A percentile compares a stretch with the other conserved stretches of the same genome.
These are phyloP conservation scores for Gynochthodes officinalis DNA, from an alignment of 257 asterid genomes.

Conservation along the genomic window DNA sequence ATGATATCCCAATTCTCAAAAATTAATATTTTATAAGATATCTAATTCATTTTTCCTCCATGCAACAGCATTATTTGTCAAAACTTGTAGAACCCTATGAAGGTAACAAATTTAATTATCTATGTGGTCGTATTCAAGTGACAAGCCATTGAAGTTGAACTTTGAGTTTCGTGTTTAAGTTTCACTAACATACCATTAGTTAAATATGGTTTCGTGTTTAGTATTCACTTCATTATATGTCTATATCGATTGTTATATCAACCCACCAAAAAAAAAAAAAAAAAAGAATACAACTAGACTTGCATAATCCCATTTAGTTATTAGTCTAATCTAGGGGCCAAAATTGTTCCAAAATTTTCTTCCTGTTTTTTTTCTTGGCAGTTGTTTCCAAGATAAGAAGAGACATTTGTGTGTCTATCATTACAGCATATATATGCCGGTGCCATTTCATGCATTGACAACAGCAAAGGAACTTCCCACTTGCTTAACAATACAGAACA, in stretches of 20 bases:
- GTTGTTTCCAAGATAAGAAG: too few species aligned
- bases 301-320: background rate
- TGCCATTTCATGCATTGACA: background rate
- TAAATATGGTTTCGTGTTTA: constrained; percentile 1
- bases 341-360: background rate
- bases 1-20: background rate
- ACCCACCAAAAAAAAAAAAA: too few species aligned
- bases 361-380: too few species aligned
- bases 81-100: background rate
- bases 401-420: background rate
- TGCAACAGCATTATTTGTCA: background rate
- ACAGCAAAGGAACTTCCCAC: background rate
- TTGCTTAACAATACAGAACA: too few species aligned
- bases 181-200: too few species aligned
- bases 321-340: background rate
- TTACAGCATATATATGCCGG: background rate
- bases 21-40: background rate
- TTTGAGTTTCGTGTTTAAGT: background rate
- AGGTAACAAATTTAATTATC: background rate
- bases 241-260: background rate
- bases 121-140: background rate
- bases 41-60: background rate
- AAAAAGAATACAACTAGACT: too few species aligned
- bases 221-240: background rate
- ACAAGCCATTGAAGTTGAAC: background rate